Evolutionary conservation across 441 rosid genomes (phyloP).

Genomic region (Corymbia calophylla): DNA sequence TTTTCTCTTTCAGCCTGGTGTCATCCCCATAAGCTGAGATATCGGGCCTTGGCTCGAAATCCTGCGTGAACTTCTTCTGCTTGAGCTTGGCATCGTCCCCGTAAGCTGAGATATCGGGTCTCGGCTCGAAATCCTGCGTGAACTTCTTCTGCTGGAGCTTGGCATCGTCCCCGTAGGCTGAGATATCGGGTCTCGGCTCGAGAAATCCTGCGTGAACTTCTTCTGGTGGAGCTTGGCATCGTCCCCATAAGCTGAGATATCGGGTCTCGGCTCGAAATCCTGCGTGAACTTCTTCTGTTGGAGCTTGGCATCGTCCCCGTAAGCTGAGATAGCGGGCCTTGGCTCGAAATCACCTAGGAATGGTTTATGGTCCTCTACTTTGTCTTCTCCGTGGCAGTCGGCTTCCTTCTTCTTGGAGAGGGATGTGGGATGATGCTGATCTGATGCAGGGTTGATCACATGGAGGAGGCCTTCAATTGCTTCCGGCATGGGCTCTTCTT

Average conservation of each 20-base stretch:
- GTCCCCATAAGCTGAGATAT: too few species aligned
- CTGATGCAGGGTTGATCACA: neutral
- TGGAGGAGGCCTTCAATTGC: constrained; percentile 7
- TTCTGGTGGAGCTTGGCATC: too few species aligned
- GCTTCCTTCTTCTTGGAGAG: neutral
- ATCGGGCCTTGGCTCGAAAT: constrained; percentile 6
- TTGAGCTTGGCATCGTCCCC: neutral
- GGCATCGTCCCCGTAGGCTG: neutral
- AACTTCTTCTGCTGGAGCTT: neutral
- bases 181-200: neutral
- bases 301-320: too few species aligned
- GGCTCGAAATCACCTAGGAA: neutral
- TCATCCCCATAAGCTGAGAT: neutral
- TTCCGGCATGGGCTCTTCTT: constrained; percentile 20
- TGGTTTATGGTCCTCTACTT: neutral
- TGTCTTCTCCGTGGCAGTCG: neutral
- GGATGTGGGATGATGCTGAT: neutral
- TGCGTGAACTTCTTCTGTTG: too few species aligned
- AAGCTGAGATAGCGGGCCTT: neutral
- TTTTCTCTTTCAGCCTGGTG: neutral
- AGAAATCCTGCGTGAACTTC: too few species aligned
- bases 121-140: neutral
- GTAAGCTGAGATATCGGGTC: neutral
- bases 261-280: too few species aligned
- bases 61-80: neutral